Evolutionary conservation across 805 yeast genomes (phyloP).

Genomic region (Nakazawaea wickerhamii): DNA sequence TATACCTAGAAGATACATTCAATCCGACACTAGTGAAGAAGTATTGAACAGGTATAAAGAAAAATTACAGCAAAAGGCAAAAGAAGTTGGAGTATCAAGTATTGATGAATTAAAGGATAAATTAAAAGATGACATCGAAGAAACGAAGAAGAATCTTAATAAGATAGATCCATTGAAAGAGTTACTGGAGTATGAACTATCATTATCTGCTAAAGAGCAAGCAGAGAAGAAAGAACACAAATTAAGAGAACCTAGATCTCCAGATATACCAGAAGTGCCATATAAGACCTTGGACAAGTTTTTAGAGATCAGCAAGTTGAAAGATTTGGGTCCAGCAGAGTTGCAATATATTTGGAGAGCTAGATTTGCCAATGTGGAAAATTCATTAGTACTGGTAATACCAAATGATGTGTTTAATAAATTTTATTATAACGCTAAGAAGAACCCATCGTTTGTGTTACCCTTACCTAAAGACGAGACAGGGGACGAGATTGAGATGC

Average conservation of each 20-base stretch:
- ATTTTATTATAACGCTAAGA: constrained; percentile 60
- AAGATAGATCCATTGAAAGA: constrained; percentile 67
- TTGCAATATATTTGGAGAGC: constrained; percentile 86
- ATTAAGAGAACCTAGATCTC: constrained; percentile 30
- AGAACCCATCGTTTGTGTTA: constrained; percentile 78
- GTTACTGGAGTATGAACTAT: constrained; percentile 42
- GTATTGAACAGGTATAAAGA: constrained; percentile 33
- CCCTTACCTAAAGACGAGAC: constrained; percentile 71
- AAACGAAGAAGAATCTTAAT: constrained; percentile 49
- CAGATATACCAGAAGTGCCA: constrained; percentile 33
- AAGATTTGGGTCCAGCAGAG: constrained; percentile 51
- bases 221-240: constrained; percentile 25
- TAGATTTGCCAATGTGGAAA: constrained; percentile 59
- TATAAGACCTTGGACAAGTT: constrained; percentile 70
- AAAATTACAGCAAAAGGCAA: constrained; percentile 35
- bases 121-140: constrained; percentile 55
- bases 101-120: constrained; percentile 59
- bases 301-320: constrained; percentile 62
- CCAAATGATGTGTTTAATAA: constrained; percentile 53
- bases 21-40: constrained; percentile 23
- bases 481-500: constrained; percentile 61
- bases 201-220: constrained; percentile 16
- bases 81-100: constrained; percentile 35
- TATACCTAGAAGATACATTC: constrained; percentile 4
- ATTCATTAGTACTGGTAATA: constrained; percentile 61